Conservation (phyloP, 768 basidiomycete species). For the Amyloporia xantha region DNA sequence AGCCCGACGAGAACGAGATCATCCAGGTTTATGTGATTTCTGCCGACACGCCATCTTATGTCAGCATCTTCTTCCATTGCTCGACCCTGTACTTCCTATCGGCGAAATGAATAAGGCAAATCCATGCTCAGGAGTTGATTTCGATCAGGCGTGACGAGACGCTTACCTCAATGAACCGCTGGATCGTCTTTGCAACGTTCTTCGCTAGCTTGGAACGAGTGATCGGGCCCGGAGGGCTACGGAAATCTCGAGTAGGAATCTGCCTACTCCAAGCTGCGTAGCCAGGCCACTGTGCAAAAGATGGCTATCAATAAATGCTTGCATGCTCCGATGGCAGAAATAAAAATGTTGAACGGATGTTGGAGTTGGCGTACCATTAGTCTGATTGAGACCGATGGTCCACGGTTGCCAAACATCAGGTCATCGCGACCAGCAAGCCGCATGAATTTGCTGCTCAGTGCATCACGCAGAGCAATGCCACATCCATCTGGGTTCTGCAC, state of each 20-base stretch:
- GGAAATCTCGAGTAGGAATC: constrained; percentile 78
- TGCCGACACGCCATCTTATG: constrained; percentile 55
- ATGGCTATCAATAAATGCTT: too few relatives aligned
- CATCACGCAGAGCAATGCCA: constrained; percentile 61
- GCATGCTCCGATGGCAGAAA: too few relatives aligned
- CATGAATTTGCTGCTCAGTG: constrained; percentile 51
- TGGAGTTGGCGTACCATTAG: constrained; percentile 47
- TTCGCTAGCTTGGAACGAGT: constrained; percentile 72
- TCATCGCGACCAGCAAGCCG: constrained; percentile 53
- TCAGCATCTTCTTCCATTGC: constrained; percentile 63
- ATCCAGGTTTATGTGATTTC: constrained; percentile 48
- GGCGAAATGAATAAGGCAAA: too few relatives aligned
- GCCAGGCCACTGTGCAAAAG: constrained; percentile 77
- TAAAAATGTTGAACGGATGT: too few relatives aligned
- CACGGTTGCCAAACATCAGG: constrained; percentile 62
- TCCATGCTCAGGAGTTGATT: not conserved
- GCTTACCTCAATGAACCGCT: constrained; percentile 58
- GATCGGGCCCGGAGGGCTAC: constrained; percentile 70
- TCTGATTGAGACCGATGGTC: constrained; percentile 75
- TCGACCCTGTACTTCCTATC: constrained; percentile 42
- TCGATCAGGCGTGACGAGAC: not conserved
- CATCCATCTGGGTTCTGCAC: constrained; percentile 45
- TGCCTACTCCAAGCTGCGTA: constrained; percentile 74
- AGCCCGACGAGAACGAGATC: constrained; percentile 71
- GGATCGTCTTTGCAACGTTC: constrained; percentile 71